Evolutionary conservation across 2,329 filamentous ascomycete species (phyloP).

Genomic region (Chalaropsis thielavioides): DNA sequence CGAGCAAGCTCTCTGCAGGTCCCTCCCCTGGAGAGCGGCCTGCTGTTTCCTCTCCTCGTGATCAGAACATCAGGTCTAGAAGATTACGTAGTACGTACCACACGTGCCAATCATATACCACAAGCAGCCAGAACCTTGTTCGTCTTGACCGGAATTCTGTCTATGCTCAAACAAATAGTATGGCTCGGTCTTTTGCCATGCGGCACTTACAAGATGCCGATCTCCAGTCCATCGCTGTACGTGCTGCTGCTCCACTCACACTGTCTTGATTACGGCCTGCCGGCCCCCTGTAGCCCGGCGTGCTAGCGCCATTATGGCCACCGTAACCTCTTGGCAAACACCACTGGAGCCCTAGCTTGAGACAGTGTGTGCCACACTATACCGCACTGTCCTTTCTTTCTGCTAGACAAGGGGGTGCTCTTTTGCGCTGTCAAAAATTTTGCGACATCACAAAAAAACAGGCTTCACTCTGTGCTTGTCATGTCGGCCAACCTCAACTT

Average conservation of each 20-base stretch:
- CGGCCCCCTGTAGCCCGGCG: background rate
- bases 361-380: background rate
- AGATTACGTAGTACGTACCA: background rate
- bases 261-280: background rate
- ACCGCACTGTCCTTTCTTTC: background rate
- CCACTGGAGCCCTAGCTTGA: background rate
- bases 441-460: slow-evolving; percentile 7
- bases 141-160: background rate
- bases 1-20: background rate
- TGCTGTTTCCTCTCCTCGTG: background rate
- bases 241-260: background rate
- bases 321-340: background rate
- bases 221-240: background rate
- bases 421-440: slow-evolving; percentile 16
- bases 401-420: background rate
- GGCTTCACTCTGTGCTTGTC: background rate
- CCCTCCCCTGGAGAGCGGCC: background rate
- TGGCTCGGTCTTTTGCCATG: background rate
- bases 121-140: background rate
- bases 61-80: background rate
- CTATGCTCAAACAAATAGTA: background rate
- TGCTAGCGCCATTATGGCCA: background rate
- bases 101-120: background rate
- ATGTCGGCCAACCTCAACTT: background rate
- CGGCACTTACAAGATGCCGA: background rate